Conservation (phyloP, 2,329 filamentous ascomycete species). For the Lachnellula willkommii region DNA sequence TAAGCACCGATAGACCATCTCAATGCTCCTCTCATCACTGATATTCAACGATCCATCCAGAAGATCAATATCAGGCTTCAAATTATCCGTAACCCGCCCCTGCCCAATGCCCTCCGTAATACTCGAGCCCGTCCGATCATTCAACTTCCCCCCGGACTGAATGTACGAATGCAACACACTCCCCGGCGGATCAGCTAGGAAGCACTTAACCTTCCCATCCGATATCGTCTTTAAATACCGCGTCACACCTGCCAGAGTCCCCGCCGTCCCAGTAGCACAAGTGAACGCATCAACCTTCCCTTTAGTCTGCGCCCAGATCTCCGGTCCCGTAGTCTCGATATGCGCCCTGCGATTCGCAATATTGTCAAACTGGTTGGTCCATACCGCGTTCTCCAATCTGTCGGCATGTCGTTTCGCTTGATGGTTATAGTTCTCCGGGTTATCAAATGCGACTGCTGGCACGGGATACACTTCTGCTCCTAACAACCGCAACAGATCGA, state of each 20-base stretch:
- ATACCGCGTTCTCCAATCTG: constrained; percentile 77
- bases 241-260: constrained; percentile 84
- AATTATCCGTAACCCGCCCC: constrained; percentile 92
- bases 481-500: constrained; percentile 83
- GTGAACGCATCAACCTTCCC: constrained; percentile 91
- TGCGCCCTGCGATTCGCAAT: constrained; percentile 88
- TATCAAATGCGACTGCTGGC: constrained; percentile 90
- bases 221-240: constrained; percentile 82
- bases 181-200: constrained; percentile 89
- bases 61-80: constrained; percentile 76
- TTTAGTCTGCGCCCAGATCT: constrained; percentile 90
- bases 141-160: constrained; percentile 72
- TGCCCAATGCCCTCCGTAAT: constrained; percentile 99
- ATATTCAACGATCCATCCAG: constrained; percentile 82
- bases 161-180: constrained; percentile 92
- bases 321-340: constrained; percentile 92
- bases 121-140: constrained; percentile 75
- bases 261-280: constrained; percentile 87
- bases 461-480: constrained; percentile 96
- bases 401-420: constrained; percentile 90
- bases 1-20: constrained; percentile 94
- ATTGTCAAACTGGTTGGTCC: constrained; percentile 99
- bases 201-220: constrained; percentile 73
- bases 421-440: constrained; percentile 97
- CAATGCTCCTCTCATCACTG: constrained; percentile 87